Evolutionary conservation across 148 eudicot genomes (phyloP), one percentile per base, ranked within the genome.

Genomic region (Nyssa sinensis): DNA sequence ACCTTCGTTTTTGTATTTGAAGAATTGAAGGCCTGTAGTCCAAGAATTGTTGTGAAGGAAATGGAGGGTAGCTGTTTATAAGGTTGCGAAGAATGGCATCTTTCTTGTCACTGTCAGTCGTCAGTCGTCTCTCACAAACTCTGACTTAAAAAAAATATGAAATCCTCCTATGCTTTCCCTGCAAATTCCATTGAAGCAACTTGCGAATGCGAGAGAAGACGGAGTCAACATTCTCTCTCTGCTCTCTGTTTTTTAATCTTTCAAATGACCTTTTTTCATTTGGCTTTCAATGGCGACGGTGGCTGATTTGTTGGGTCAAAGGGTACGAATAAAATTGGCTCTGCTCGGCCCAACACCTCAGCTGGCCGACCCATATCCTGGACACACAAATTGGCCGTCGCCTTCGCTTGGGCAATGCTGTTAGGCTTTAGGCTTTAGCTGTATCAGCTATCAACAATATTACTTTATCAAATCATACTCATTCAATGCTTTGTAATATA

Each of bases 181-280:
- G 33, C 67, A 55, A 62, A 25, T 60, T 60, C 39, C 66, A 72
- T 32, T 30, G 75, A 19, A 32, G 5, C 23, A 28, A 57, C 21
- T 37, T 60, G 51, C 32, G 47, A 33, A 3, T 4, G 7, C 34
- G 19, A 27, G 31, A 35, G 60, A 62, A 73, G 75, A 73, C 75
- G 60, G n/a, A 44, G 67, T 73, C 75, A 73, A 73, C 60, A 28
- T 24, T 29, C 61, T 33, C 67, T n/a, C n/a, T n/a, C n/a, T n/a
- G n/a, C n/a, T n/a, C n/a, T n/a, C n/a, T n/a, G n/a, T n/a, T n/a
- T n/a, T n/a, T n/a, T n/a, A n/a, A n/a, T n/a, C n/a, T 35, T 39
- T 65, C 47, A 44, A 44, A 44, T 2, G 0, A 39, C 7, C n/a
- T n/a, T n/a, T n/a, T n/a, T n/a, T n/a, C n/a, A n/a, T n/a, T n/a